phyloP scores from a whole-genome alignment of 2,329 filamentous ascomycete genomes.

The Chaetothyriales sp. region DNA sequence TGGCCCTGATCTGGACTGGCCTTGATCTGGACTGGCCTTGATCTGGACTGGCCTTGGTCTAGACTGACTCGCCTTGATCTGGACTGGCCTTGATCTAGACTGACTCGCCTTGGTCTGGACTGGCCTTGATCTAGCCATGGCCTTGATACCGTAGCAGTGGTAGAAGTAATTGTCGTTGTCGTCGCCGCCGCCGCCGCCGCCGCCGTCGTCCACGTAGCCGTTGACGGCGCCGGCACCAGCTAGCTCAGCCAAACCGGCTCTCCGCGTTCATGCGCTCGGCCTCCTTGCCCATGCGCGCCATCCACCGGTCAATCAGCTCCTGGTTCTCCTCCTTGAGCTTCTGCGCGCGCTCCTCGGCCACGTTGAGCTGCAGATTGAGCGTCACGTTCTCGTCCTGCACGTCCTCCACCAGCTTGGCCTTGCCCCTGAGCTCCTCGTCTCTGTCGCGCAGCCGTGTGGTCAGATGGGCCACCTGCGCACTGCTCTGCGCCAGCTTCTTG shows the following conservation, averaged over 20 bases:
- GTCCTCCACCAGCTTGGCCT: constrained; percentile 70
- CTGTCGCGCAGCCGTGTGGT: constrained; percentile 59
- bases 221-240: no score
- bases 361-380: constrained; percentile 72
- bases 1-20: no score
- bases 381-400: constrained; percentile 89
- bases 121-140: no score
- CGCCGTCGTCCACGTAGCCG: no score
- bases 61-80: no score
- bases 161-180: neutral
- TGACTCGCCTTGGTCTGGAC: no score
- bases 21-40: no score
- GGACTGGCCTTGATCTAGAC: no score
- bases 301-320: constrained; percentile 81
- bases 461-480: constrained; percentile 48
- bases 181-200: no score
- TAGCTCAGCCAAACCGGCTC: constrained; percentile 23
- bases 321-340: constrained; percentile 71
- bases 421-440: constrained; percentile 72
- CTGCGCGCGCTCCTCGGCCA: constrained; percentile 63
- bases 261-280: constrained; percentile 71
- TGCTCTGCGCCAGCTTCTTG: constrained; percentile 48
- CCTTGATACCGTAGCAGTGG: neutral
- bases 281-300: constrained; percentile 73
- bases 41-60: no score